Evolutionary conservation across 177 flowering plant species (phyloP), one percentile per base, ranked within the genome.

Genomic region (Vitis hybrid): DNA sequence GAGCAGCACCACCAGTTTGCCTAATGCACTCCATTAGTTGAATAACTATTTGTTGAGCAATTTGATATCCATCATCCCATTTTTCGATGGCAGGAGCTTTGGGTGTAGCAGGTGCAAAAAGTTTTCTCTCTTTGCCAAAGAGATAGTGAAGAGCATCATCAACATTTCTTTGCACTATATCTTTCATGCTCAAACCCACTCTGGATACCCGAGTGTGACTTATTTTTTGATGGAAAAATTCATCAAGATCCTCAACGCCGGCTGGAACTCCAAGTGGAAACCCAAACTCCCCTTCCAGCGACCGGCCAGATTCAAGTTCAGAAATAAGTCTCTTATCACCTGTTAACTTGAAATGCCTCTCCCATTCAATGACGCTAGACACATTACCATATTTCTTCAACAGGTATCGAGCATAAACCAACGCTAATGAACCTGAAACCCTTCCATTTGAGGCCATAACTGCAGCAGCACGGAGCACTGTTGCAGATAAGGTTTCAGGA

Each of bases 1-100:
- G 98, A 69, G 96, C 92, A 68, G 97, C 92, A 72, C 90, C 94
- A 66, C 93, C 91, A 60, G 92, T 96, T 86, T 92, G 97, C 84
- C 90, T 82, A 64, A 96, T 83, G 73, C 85, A 89, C 3, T 92
- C 98, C 84, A 90, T 80, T 52, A 96, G 69, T 19, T 84, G 86
- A 53, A 70, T 65, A 48, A 90, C 81, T 67, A 92, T 91, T 68
- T 86, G 82, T n/a, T 94, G 93, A 68, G 97, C 90, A 58, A 82
- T 80, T 62, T 83, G 97, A 78, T 81, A 79, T 63, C 78, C 89
- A 76, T 87, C 97, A 75, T 93, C 98, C 80, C 80, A 75, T 76
- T 92, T 93, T 61, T 93, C 98, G 2, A 81, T 48, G 11, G 78
- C 69, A 49, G 86, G 48, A 70, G 75, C 74, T 78, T 84, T 90